phyloP scores from a whole-genome alignment of 805 yeast species.

The Starmerella floricola region DNA sequence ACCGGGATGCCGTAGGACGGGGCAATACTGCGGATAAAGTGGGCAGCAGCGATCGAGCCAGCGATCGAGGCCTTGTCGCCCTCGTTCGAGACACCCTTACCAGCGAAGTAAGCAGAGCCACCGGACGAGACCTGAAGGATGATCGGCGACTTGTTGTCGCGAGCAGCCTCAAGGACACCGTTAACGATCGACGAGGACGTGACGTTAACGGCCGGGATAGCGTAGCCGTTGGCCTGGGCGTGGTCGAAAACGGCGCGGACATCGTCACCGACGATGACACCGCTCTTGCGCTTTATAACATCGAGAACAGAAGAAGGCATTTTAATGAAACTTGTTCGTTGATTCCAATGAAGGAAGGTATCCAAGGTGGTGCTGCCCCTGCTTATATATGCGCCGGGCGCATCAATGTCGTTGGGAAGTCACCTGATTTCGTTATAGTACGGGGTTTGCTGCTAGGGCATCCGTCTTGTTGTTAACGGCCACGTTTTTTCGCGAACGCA shows the following conservation, averaged over 20 bases:
- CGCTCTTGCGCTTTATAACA: constrained; percentile 78
- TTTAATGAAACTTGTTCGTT: too few species aligned
- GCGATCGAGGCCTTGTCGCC: constrained; percentile 89
- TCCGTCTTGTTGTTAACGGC: too few species aligned
- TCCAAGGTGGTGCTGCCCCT: not conserved
- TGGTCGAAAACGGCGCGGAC: constrained; percentile 68
- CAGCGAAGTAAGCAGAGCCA: constrained; percentile 99
- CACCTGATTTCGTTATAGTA: constrained; percentile 5
- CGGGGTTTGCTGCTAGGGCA: constrained; percentile 3
- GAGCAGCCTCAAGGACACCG: constrained; percentile 95
- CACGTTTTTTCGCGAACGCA: too few species aligned
- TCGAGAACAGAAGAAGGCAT: constrained; percentile 41
- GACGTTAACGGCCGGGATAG: constrained; percentile 97
- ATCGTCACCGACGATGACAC: constrained; percentile 98
- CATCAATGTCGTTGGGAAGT: not conserved
- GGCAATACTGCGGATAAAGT: constrained; percentile 91
- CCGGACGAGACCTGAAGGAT: constrained; percentile 95
- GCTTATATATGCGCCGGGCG: not conserved
- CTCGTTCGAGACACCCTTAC: constrained; percentile 92
- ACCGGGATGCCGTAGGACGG: constrained; percentile 96
- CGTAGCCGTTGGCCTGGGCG: constrained; percentile 86
- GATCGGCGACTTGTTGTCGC: constrained; percentile 89
- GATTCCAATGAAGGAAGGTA: not conserved
- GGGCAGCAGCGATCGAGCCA: constrained; percentile 96
- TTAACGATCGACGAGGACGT: constrained; percentile 95